These are phyloP conservation scores for Fusarium decemcellulare DNA, from an alignment of 2,329 filamentous ascomycete species.

Conservation along the genomic window DNA sequence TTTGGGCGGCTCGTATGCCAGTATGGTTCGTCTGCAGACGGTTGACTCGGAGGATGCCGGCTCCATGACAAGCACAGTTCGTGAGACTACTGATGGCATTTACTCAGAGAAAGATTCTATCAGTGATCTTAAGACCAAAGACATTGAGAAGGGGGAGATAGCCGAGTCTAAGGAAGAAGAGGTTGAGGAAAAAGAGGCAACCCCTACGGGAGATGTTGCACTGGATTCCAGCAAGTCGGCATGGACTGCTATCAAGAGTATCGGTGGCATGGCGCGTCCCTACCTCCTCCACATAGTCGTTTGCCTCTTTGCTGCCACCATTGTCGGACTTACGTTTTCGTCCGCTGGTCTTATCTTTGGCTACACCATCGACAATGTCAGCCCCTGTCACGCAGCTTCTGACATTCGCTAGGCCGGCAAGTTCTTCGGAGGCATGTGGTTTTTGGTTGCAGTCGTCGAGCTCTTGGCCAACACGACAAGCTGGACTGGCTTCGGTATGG, in stretches of 20 bases:
- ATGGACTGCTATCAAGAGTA: constrained; percentile 56
- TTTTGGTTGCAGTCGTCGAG: constrained; percentile 64
- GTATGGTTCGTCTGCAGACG: constrained; percentile 63
- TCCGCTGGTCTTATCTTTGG: constrained; percentile 68
- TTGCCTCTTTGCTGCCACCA: constrained; percentile 59
- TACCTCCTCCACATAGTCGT: constrained; percentile 56
- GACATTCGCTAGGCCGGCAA: constrained; percentile 55
- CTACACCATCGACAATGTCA: constrained; percentile 59
- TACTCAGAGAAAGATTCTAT: constrained; percentile 56
- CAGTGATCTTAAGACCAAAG: constrained; percentile 47
- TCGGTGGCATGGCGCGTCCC: constrained; percentile 56
- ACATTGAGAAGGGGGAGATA: constrained; percentile 56
- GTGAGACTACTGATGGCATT: constrained; percentile 60
- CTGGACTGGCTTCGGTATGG: constrained; percentile 62
- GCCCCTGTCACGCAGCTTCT: constrained; percentile 59
- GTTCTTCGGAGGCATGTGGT: constrained; percentile 71
- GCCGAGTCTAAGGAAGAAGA: constrained; percentile 53
- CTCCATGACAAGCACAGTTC: constrained; percentile 50
- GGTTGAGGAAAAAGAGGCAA: constrained; percentile 49
- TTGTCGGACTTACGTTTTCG: constrained; percentile 69
- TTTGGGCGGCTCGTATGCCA: constrained; percentile 64
- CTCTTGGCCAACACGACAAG: constrained; percentile 70
- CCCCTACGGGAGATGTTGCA: constrained; percentile 51
- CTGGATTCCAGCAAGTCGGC: constrained; percentile 57
- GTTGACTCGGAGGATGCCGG: constrained; percentile 50